These are phyloP conservation scores for Mortierella claussenii DNA, from an alignment of 192 early-diverging fungal genomes.

Conservation along the genomic window DNA sequence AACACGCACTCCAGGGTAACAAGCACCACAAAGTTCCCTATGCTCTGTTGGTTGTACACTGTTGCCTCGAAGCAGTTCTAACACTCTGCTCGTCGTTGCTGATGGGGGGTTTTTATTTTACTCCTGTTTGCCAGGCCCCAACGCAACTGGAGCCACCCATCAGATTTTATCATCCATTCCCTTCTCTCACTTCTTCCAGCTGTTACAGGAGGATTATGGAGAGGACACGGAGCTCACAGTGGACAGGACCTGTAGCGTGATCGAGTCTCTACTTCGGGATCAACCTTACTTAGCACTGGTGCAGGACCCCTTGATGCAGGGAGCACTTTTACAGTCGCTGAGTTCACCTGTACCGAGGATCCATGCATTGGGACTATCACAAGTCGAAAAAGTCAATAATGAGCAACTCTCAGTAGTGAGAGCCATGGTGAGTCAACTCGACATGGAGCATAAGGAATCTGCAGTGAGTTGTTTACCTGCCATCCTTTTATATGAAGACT, in stretches of 20 bases:
- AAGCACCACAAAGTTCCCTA: too few species aligned
- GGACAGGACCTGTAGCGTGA: constrained; percentile 29
- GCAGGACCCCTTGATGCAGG: constrained; percentile 25
- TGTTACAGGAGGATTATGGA: constrained; percentile 26
- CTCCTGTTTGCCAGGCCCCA: not conserved
- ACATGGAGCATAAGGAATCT: too few species aligned
- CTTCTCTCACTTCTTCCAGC: constrained; percentile 21
- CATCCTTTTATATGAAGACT: too few species aligned
- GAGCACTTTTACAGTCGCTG: constrained; percentile 20
- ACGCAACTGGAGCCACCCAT: constrained; percentile 1
- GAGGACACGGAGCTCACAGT: constrained; percentile 31
- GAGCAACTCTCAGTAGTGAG: constrained; percentile 1
- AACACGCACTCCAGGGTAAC: constrained; percentile 21
- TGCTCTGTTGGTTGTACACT: too few species aligned
- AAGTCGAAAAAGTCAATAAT: constrained; percentile 35
- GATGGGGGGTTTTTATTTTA: too few species aligned
- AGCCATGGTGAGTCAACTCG: constrained; percentile 16
- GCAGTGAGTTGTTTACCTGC: too few species aligned
- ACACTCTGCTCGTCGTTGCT: too few species aligned
- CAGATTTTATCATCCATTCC: constrained; percentile 23
- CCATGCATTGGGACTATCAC: constrained; percentile 18
- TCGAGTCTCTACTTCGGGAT: constrained; percentile 19
- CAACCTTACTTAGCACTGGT: constrained; percentile 14
- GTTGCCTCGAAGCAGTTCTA: too few species aligned
- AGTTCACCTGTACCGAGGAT: constrained; percentile 12